These are phyloP conservation scores for Vigna hirtella DNA, from an alignment of 306 rosid genomes.

Conservation along the genomic window DNA sequence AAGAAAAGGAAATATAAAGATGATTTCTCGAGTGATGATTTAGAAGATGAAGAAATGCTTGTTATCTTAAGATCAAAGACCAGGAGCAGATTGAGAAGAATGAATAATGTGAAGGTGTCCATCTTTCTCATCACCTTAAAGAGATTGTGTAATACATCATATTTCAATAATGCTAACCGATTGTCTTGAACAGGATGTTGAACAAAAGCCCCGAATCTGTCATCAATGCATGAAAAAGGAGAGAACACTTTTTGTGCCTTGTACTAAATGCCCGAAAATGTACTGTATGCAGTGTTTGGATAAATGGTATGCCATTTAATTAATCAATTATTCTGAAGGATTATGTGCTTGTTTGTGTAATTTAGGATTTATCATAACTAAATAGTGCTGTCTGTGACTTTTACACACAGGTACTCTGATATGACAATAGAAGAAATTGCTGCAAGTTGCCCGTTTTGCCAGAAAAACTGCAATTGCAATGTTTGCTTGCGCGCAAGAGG, in stretches of 20 bases:
- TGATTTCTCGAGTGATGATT: conserved; percentile 34
- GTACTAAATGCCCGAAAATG: conserved; percentile 64
- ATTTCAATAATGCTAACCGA: conserved; percentile 28
- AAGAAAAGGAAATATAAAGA: conserved; percentile 45
- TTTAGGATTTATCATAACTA: conserved; percentile 17
- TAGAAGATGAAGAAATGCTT: conserved; percentile 46
- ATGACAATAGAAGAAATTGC: conserved; percentile 62
- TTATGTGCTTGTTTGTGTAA: conserved; percentile 11
- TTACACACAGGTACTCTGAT: conserved; percentile 64
- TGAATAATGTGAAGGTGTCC: conserved; percentile 25
- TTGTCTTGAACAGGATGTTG: conserved; percentile 48
- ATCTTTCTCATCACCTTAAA: conserved; percentile 28
- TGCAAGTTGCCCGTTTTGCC: conserved; percentile 73
- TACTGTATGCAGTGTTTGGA: conserved; percentile 72
- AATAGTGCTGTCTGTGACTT: conserved; percentile 35
- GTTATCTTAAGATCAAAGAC: conserved; percentile 46
- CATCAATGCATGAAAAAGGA: conserved; percentile 79
- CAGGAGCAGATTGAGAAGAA: conserved; percentile 52
- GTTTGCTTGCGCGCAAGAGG: conserved; percentile 70
- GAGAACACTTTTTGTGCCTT: conserved; percentile 54
- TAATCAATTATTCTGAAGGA: conserved; percentile 6
- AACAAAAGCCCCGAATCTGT: conserved; percentile 50
- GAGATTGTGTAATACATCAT: conserved; percentile 11
- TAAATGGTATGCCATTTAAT: conserved; percentile 60
- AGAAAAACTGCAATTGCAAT: conserved; percentile 80